A percentile compares a stretch with the other conserved stretches of the same genome.
Conservation (phyloP, 495 filamentous ascomycete species). For the Penicillium macrosclerotiorum region DNA sequence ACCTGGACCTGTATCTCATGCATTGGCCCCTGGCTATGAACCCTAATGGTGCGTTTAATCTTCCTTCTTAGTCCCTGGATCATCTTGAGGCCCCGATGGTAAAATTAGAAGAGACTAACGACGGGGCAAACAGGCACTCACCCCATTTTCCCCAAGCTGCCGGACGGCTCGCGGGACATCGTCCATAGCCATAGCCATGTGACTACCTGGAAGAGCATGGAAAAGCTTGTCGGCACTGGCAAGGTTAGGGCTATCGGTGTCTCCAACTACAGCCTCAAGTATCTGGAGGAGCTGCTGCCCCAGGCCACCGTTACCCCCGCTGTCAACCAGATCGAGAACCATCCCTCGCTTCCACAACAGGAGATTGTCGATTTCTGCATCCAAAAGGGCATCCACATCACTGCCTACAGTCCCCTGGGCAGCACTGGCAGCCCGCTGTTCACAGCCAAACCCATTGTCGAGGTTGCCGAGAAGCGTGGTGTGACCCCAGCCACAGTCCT, state of each 20-base stretch:
- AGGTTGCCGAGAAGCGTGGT: conserved; percentile 67
- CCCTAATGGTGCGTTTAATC: conserved; percentile 51
- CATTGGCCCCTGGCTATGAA: conserved; percentile 89
- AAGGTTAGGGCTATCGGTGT: conserved; percentile 79
- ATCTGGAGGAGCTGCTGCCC: conserved; percentile 69
- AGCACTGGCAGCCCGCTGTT: conserved; percentile 75
- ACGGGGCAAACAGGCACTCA: conserved; percentile 60
- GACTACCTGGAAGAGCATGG: conserved; percentile 78
- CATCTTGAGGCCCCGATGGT: neutral
- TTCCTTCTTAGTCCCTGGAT: neutral
- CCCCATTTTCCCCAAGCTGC: conserved; percentile 69
- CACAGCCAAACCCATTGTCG: conserved; percentile 62
- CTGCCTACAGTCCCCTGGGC: conserved; percentile 74
- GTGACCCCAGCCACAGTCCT: conserved; percentile 62
- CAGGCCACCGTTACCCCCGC: conserved; percentile 67
- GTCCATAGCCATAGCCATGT: conserved; percentile 62
- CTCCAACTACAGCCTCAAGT: conserved; percentile 74
- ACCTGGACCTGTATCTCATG: conserved; percentile 78
- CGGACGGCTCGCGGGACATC: conserved; percentile 69
- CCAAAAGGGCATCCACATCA: conserved; percentile 70
- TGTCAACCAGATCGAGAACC: conserved; percentile 93
- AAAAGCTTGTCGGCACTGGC: conserved; percentile 63
- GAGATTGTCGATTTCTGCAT: conserved; percentile 78
- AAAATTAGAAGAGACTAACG: neutral
- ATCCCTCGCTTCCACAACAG: conserved; percentile 74